Base-by-base conservation (phyloP, 257 asterid species). In the Solanum sejunctum region DNA sequence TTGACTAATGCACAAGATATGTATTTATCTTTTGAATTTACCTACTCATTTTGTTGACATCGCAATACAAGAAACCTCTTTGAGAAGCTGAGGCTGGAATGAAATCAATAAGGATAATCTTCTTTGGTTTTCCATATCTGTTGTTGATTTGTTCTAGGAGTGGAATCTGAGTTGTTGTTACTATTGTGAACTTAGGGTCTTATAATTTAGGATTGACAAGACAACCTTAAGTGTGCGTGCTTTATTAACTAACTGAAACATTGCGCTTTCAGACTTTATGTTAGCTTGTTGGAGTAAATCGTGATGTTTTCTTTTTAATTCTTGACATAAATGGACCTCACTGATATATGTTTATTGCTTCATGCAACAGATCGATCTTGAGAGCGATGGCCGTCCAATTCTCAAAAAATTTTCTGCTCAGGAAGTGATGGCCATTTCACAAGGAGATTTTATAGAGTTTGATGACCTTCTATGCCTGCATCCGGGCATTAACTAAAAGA, bases 401-500 rank as follows among this genome's bases (percentile, higher is more conserved):
- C 23, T 39, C 55, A 83, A 82, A 51, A 67, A 21, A 70, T 82
- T 84, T 36, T 36, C 78, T 77, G 32, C 86, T 77, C 78, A 87
- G 90, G 88, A 85, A 63, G 17, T 81, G 57, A 15, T 63, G 55
- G 85, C 85, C 49, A 81, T 87, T 66, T 39, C 61, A 49, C 89
- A 87, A 79, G 92, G 83, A 57, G 92, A 87, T 84, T 90, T 75
- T 81, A 56, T 90, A 28, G 92, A 90, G 90, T 64, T 90, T 75
- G 85, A 90, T 84, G 92, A 88, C 85, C 89, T 88, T 82, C 69
- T 84, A 11, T 82, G 82, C 84, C 90, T 89, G 6, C 90, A 88
- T 82, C 67, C 82, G 11, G 89, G 86, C 56, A 47, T 85, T 78
- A 87, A 71, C 86, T 88, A 84, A 85, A 77, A 11, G 63, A 73